Evolutionary conservation across 768 basidiomycete genomes (phyloP), one percentile per base, ranked within the genome.

Genomic region (Mycena galopus): DNA sequence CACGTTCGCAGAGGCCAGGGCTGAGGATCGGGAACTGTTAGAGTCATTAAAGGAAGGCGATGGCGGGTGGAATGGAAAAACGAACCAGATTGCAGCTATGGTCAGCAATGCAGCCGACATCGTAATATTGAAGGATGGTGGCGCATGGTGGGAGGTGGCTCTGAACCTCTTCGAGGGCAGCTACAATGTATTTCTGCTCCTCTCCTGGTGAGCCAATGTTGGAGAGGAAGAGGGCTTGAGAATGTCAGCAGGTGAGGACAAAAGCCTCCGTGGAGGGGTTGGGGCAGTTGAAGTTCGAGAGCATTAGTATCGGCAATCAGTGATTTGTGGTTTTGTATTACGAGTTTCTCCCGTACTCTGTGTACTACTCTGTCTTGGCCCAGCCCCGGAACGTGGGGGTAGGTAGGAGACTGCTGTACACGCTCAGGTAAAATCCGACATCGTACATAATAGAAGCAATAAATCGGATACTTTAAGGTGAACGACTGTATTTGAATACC

Each of bases 191-290:
- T 23, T 84, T 81, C 55, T 85, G 82, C 70, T 84, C 75, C 65
- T 85, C 81, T 16, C 84, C 82, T 16, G 83, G 78, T 0, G 82
- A 77, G 68, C 82, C 79, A 21, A 87, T 84, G 65, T 88, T 85
- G 30, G 9, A 5, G 39, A 39, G 39, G 17, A 39, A 39, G 80
- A 80, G 2, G 84, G 81, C 80, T 14, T 83, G 80, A 55, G 84
- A 80, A 37, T 86, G 84, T 0, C 78, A 66, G 69, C 85, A 86
- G 0, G 84, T 80, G 0, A 86, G 71, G 0, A 80, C 80, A 81
- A 86, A 85, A n/a, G n/a, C n/a, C n/a, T n/a, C n/a, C n/a, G n/a
- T n/a, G n/a, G n/a, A n/a, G n/a, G n/a, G n/a, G n/a, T n/a, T n/a
- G n/a, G n/a, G n/a, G n/a, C n/a, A n/a, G n/a, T n/a, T n/a, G n/a